A percentile compares a stretch with the other conserved stretches of the same genome.
These are phyloP conservation scores for Fusarium abutilonis DNA, from an alignment of 2,329 filamentous ascomycete genomes.

Conservation along the genomic window DNA sequence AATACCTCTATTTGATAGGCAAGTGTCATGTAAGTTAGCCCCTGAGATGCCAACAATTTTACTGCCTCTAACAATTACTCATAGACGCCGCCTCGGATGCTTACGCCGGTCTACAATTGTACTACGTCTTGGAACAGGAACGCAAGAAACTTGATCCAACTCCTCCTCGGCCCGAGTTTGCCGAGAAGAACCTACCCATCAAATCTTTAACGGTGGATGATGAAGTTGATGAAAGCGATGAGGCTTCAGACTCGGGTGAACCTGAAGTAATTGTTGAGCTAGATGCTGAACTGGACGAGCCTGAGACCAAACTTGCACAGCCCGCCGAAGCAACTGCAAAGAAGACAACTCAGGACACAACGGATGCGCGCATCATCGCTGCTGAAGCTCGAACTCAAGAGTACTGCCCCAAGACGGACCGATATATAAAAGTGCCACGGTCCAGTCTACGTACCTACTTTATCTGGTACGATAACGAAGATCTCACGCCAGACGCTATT, in stretches of 20 bases:
- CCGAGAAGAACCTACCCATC: constrained; percentile 74
- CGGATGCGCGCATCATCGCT: constrained; percentile 55
- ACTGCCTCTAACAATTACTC: constrained; percentile 9
- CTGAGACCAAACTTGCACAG: background rate
- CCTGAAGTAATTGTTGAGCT: constrained; percentile 20
- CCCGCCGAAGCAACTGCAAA: constrained; percentile 2
- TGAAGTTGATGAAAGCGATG: constrained; percentile 47
- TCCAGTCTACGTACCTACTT: constrained; percentile 67
- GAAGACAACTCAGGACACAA: background rate
- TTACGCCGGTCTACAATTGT: constrained; percentile 81
- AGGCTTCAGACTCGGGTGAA: constrained; percentile 43
- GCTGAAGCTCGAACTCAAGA: constrained; percentile 54
- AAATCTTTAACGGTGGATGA: constrained; percentile 53
- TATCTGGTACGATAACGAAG: constrained; percentile 67
- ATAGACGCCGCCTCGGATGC: constrained; percentile 82
- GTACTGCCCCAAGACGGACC: constrained; percentile 50
- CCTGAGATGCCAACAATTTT: background rate
- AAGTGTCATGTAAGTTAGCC: constrained; percentile 71
- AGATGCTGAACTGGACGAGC: constrained; percentile 34
- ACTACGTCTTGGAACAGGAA: constrained; percentile 74
- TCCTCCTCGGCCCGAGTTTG: constrained; percentile 75
- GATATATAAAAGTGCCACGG: constrained; percentile 38
- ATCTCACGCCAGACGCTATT: constrained; percentile 59
- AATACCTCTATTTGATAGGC: constrained; percentile 65
- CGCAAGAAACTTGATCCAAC: constrained; percentile 72